Evolutionary conservation across 2,329 filamentous ascomycete genomes (phyloP).

Genomic region (Aspergillus ustus): DNA sequence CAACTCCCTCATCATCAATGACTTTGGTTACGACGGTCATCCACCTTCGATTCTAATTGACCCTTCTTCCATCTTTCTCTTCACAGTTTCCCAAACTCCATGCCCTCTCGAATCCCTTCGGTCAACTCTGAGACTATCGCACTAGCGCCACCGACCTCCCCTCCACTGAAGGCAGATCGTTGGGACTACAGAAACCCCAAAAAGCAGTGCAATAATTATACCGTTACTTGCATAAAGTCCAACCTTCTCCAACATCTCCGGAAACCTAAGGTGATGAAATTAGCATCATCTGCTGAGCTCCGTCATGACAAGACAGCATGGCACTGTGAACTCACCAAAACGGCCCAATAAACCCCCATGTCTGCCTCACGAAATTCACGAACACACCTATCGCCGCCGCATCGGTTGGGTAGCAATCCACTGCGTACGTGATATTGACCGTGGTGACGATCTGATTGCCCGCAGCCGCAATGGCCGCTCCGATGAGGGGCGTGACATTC

Average conservation of each 20-base stretch:
- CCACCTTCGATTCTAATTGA: too few species aligned
- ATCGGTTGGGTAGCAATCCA: slow-evolving; percentile 62
- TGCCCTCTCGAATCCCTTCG: too few species aligned
- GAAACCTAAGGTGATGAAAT: slow-evolving; percentile 31
- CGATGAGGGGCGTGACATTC: slow-evolving; percentile 62
- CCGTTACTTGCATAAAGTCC: slow-evolving; percentile 34
- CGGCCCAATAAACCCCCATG: slow-evolving; percentile 43
- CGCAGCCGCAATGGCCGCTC: slow-evolving; percentile 56
- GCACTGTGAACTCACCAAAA: slow-evolving; percentile 37
- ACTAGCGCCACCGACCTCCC: slow-evolving; percentile 20
- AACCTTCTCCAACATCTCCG: slow-evolving; percentile 38
- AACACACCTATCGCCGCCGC: slow-evolving; percentile 64
- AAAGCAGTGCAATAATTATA: slow-evolving; percentile 34
- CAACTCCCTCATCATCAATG: too few species aligned
- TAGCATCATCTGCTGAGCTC: slow-evolving; percentile 10
- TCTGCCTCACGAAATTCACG: slow-evolving; percentile 58
- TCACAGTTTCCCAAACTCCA: too few species aligned
- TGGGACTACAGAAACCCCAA: slow-evolving; percentile 33
- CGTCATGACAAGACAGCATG: neutral
- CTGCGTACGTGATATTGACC: slow-evolving; percentile 62
- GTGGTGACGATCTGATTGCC: slow-evolving; percentile 69
- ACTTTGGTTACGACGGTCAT: too few species aligned
- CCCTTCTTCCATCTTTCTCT: too few species aligned
- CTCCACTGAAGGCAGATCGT: slow-evolving; percentile 34
- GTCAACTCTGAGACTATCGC: too few species aligned